Percentiles rank a stretch among this genome's conserved stretches.
Evolutionary conservation across 2,329 filamentous ascomycete species (phyloP).

Genomic region (Trichoderma sp.): DNA sequence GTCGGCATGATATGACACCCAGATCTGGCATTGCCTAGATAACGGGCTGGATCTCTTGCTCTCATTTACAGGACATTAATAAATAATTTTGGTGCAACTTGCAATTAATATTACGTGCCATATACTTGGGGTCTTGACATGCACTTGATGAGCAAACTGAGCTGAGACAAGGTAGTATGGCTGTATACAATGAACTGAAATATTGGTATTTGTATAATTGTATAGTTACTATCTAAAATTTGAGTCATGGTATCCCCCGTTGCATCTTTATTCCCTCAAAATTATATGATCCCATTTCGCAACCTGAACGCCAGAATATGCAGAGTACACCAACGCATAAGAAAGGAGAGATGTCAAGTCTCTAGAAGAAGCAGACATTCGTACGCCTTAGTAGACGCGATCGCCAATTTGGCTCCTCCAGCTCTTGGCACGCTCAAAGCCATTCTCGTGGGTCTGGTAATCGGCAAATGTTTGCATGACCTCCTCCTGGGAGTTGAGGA

Average conservation of each 20-base stretch:
- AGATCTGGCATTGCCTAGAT: constrained; percentile 34
- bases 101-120: not conserved
- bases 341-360: not conserved
- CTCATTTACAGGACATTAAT: constrained; percentile 41
- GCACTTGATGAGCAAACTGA: not conserved
- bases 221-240: not conserved
- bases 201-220: not conserved
- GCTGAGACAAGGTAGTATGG: not conserved
- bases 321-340: not conserved
- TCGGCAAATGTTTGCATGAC: constrained; percentile 78
- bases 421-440: constrained; percentile 76
- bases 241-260: not conserved
- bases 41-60: constrained; percentile 39
- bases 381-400: constrained; percentile 51
- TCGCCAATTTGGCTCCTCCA: constrained; percentile 91
- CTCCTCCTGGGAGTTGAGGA: constrained; percentile 71
- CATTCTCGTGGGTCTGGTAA: constrained; percentile 72
- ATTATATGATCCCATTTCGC: constrained; percentile 33
- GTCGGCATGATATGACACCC: constrained; percentile 35
- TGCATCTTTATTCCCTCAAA: not conserved
- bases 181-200: not conserved
- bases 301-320: constrained; percentile 32
- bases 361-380: too few relatives aligned
- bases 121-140: not conserved
- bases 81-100: constrained; percentile 31